phyloP scores from a whole-genome alignment of 2,329 filamentous ascomycete species.

The Phaeoacremonium minimum region DNA sequence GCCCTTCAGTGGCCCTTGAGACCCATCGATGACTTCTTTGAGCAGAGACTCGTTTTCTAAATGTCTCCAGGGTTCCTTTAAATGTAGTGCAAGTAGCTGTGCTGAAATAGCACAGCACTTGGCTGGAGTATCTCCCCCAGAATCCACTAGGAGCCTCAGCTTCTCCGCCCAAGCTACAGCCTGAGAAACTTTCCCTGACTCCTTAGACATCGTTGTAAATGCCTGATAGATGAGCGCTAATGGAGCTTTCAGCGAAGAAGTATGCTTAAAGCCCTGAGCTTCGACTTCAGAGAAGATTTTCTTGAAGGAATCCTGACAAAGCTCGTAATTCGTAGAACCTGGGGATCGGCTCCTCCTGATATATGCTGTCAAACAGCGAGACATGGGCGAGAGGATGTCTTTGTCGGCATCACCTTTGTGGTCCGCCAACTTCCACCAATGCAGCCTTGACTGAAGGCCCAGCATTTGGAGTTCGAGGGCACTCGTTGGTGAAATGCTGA shows the following conservation, averaged over 20 bases:
- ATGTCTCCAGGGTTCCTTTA: conserved; percentile 38
- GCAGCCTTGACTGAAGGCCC: conserved; percentile 56
- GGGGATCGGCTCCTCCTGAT: conserved; percentile 41
- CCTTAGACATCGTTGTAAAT: conserved; percentile 38
- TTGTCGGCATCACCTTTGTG: conserved; percentile 57
- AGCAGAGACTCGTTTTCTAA: conserved; percentile 36
- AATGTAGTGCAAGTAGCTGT: conserved; percentile 48
- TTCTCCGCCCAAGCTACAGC: conserved; percentile 52
- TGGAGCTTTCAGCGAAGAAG: conserved; percentile 34
- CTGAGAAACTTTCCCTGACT: conserved; percentile 42
- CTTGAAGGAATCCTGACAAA: conserved; percentile 27
- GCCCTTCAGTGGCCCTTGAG: conserved; percentile 58
- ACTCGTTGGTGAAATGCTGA: conserved; percentile 51
- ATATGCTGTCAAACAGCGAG: conserved; percentile 59
- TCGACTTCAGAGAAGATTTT: conserved; percentile 33
- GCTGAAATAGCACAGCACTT: conserved; percentile 49
- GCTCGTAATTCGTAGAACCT: conserved; percentile 30
- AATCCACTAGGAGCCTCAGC: conserved; percentile 31
- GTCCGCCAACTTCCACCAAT: conserved; percentile 61
- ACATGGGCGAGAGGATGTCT: conserved; percentile 62
- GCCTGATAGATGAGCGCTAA: conserved; percentile 46
- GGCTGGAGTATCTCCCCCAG: conserved; percentile 39
- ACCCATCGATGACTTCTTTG: conserved; percentile 42
- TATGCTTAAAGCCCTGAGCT: conserved; percentile 24
- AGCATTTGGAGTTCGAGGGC: conserved; percentile 61